These are phyloP conservation scores for Dactylellina leptospora DNA, from an alignment of 2,329 filamentous ascomycete genomes.

Conservation along the genomic window DNA sequence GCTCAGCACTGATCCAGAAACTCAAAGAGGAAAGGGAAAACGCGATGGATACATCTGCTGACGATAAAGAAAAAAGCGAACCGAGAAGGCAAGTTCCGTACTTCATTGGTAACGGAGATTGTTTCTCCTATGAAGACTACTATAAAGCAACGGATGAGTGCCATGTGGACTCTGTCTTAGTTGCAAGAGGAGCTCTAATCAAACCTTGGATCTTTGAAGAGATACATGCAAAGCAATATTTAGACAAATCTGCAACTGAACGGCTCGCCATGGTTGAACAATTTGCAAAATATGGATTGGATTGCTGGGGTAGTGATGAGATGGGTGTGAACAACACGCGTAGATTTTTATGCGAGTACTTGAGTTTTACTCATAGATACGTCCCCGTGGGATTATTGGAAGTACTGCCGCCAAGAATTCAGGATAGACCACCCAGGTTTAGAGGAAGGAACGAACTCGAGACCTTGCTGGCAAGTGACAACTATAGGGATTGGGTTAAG, in stretches of 20 bases:
- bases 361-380: conserved; percentile 92
- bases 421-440: conserved; percentile 87
- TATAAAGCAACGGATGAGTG: conserved; percentile 77
- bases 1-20: conserved; percentile 80
- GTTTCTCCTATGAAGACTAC: conserved; percentile 92
- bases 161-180: conserved; percentile 92
- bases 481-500: conserved; percentile 98
- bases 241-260: conserved; percentile 92
- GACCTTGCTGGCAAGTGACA: conserved; percentile 86
- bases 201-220: conserved; percentile 99
- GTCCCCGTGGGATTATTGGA: conserved; percentile 89
- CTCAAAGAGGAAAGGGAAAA: conserved; percentile 75
- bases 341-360: conserved; percentile 91
- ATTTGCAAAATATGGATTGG: conserved; percentile 87
- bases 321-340: conserved; percentile 89
- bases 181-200: conserved; percentile 92
- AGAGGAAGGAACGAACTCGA: conserved; percentile 87
- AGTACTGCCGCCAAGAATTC: conserved; percentile 83
- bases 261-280: conserved; percentile 85
- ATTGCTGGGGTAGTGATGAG: conserved; percentile 96
- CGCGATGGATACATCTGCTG: conserved; percentile 76
- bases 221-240: conserved; percentile 87
- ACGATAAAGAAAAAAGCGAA: conserved; percentile 67
- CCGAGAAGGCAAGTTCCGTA: conserved; percentile 62
- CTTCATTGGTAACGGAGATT: conserved; percentile 96